Evolutionary conservation across 495 filamentous ascomycete species (phyloP).

Genomic region (Xylaria acuta): DNA sequence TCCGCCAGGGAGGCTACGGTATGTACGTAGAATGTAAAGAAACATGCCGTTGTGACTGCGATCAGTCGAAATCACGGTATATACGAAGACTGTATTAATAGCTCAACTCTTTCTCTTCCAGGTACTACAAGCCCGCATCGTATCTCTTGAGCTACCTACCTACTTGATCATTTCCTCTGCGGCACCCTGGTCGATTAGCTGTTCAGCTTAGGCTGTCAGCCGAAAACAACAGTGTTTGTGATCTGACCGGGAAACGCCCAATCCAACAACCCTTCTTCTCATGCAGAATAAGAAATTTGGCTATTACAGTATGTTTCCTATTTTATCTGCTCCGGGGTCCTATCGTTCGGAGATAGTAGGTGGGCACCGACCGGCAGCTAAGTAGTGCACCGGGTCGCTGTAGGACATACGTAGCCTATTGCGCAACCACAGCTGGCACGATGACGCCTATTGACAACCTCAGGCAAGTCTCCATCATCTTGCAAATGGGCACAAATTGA

Average conservation of each 20-base stretch:
- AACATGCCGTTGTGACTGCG: background rate
- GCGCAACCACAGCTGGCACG: background rate
- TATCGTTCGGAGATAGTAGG: background rate
- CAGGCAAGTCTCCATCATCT: background rate
- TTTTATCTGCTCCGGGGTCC: background rate
- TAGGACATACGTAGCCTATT: background rate
- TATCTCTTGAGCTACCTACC: background rate
- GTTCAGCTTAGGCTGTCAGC: slow-evolving; percentile 24
- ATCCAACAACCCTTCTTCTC: background rate
- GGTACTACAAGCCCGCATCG: background rate
- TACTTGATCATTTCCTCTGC: background rate
- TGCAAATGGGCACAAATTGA: background rate
- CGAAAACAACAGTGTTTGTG: slow-evolving; percentile 12
- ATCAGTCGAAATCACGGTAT: background rate
- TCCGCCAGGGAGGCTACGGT: too few species aligned
- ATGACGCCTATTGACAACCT: background rate
- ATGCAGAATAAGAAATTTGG: background rate
- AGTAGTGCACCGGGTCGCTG: background rate
- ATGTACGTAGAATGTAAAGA: too few species aligned
- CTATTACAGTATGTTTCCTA: slow-evolving; percentile 10
- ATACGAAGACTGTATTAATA: background rate
- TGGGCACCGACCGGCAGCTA: background rate
- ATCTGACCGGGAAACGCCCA: slow-evolving; percentile 13
- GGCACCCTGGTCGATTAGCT: slow-evolving; percentile 6
- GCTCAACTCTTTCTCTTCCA: background rate